phyloP scores from a whole-genome alignment of 129 eudicot species.

The Erigeron canadensis region DNA sequence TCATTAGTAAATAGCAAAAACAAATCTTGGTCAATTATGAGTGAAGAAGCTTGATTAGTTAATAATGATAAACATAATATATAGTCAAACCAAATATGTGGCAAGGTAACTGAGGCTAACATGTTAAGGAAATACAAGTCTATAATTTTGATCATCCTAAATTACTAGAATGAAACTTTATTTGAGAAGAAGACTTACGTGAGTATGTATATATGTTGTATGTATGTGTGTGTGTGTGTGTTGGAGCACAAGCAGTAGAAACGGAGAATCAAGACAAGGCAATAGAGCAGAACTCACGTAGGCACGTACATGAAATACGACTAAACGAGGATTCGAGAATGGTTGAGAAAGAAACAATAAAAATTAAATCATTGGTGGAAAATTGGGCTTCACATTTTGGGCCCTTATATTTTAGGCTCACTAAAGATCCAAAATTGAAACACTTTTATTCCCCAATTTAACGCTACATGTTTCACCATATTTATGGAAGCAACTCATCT shows the following conservation, averaged over 20 bases:
- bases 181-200: not conserved
- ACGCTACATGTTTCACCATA: no score
- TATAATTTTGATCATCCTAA: no score
- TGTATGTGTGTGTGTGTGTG: not conserved
- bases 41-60: no score
- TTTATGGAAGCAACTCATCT: no score
- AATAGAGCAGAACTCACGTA: not conserved
- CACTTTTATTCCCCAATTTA: no score
- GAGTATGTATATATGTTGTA: not conserved
- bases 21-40: no score
- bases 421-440: not conserved
- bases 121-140: no score
- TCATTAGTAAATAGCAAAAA: no score
- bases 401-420: not conserved
- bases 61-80: no score
- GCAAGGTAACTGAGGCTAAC: no score
- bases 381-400: not conserved
- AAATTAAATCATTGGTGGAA: not conserved
- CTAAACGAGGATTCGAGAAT: constrained; percentile 32
- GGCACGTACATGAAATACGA: not conserved
- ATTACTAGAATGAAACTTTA: no score
- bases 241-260: not conserved
- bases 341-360: constrained; percentile 16
- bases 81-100: no score
- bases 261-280: constrained; percentile 1